A percentile compares a stretch with the other conserved stretches of the same genome.
Conservation (phyloP, 306 rosid species). For the Morella rubra region DNA sequence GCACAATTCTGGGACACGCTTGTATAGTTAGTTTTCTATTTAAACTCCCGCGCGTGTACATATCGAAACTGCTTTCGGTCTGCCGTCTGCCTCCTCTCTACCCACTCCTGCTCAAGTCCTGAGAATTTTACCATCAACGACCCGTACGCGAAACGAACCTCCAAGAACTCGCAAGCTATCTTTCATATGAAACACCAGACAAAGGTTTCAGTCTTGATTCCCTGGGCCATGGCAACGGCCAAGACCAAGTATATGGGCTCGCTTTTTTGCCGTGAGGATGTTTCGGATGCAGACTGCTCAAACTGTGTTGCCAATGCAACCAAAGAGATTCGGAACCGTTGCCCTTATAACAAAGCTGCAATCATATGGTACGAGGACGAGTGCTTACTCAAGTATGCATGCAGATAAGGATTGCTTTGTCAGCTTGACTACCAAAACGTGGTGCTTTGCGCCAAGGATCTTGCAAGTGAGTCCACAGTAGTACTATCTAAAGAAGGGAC, state of each 20-base stretch:
- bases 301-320: neutral
- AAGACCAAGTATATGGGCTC: neutral
- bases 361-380: constrained; percentile 5
- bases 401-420: neutral
- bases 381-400: constrained; percentile 2
- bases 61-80: too few species aligned
- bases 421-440: neutral
- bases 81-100: neutral
- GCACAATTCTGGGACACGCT: too few species aligned
- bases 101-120: neutral
- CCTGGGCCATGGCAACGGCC: neutral
- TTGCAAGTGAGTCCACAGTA: neutral
- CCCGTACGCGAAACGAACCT: neutral
- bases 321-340: neutral
- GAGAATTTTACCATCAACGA: constrained; percentile 9
- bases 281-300: neutral
- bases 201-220: constrained; percentile 16
- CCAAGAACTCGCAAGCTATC: neutral
- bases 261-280: neutral
- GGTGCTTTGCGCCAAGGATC: neutral
- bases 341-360: constrained; percentile 7
- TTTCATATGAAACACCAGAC: neutral
- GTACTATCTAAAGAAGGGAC: neutral
- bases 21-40: too few species aligned
- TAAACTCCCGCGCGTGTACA: too few species aligned